These are phyloP conservation scores for Ophiostoma fasciatum DNA, from an alignment of 2,329 filamentous ascomycete species.

Conservation along the genomic window DNA sequence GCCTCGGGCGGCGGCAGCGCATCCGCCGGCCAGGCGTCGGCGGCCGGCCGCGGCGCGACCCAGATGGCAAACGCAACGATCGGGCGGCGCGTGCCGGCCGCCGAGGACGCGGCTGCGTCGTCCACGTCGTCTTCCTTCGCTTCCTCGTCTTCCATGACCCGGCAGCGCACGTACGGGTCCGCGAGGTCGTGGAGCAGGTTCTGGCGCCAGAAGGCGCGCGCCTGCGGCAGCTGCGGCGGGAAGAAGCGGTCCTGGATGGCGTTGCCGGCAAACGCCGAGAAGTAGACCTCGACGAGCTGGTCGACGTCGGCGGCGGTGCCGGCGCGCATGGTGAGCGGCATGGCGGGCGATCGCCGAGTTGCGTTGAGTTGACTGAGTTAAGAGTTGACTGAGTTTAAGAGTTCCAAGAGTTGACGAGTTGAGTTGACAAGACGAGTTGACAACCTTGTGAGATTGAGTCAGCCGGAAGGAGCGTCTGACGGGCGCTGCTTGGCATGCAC, in stretches of 20 bases:
- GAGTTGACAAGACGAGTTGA: no score
- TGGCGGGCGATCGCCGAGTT: no score
- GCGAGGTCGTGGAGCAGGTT: constrained; percentile 23
- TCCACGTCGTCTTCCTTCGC: background rate
- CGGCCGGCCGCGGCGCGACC: constrained; percentile 16
- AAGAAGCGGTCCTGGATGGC: constrained; percentile 24
- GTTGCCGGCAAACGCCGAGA: constrained; percentile 27
- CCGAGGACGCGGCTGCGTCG: no score
- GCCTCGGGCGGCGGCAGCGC: constrained; percentile 14
- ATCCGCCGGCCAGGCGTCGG: constrained; percentile 10
- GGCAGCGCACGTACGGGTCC: constrained; percentile 22
- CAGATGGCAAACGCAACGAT: constrained; percentile 35
- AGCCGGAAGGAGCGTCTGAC: no score
- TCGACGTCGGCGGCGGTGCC: constrained; percentile 26
- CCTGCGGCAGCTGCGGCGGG: constrained; percentile 14
- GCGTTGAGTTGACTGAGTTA: no score
- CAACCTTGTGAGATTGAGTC: no score
- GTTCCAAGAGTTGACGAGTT: no score
- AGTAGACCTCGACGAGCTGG: constrained; percentile 27
- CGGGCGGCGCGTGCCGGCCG: constrained; percentile 1
- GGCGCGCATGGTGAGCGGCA: constrained; percentile 20
- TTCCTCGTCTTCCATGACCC: constrained; percentile 23
- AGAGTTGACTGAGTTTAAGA: no score
- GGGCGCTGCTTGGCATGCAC: no score
- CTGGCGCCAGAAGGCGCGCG: constrained; percentile 21